These are phyloP conservation scores for Anthracocystis setariae DNA, from an alignment of 1,284 basidiomycete species.

Conservation along the genomic window DNA sequence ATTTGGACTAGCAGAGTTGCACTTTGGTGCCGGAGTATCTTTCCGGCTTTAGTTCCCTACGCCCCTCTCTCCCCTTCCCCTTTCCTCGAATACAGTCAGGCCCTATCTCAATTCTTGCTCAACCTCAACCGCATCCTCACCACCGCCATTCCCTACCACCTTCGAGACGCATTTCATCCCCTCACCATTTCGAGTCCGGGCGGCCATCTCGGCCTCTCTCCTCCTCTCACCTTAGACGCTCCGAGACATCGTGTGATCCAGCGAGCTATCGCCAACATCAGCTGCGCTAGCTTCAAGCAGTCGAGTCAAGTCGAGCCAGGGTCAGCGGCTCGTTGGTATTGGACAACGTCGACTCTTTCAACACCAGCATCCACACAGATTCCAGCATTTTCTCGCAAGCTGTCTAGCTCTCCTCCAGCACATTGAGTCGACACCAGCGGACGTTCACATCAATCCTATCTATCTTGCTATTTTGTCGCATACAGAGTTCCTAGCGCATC, in stretches of 20 bases:
- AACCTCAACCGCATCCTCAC: constrained; percentile 1
- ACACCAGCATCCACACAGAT: background rate
- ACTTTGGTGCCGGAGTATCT: background rate
- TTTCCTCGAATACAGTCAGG: background rate
- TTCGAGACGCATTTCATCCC: background rate
- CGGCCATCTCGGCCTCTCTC: background rate
- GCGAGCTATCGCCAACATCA: background rate
- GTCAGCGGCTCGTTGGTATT: background rate
- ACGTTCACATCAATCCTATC: no score
- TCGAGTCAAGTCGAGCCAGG: background rate
- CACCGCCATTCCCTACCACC: background rate
- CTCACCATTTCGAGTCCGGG: background rate
- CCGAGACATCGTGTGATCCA: background rate
- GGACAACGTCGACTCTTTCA: background rate
- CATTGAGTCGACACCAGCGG: no score
- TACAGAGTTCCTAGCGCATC: no score
- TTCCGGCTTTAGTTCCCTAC: background rate
- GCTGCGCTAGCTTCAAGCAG: background rate
- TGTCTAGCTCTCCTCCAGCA: background rate
- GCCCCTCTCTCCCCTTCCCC: background rate
- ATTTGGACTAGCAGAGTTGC: background rate
- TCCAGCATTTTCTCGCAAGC: background rate
- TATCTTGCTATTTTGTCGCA: no score
- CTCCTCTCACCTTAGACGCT: background rate
- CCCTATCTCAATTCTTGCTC: background rate